Percentiles rank a stretch among this genome's conserved stretches.
Conservation (phyloP, 225 moss, liverwort and hornwort species). For the Lunularia cruciata region DNA sequence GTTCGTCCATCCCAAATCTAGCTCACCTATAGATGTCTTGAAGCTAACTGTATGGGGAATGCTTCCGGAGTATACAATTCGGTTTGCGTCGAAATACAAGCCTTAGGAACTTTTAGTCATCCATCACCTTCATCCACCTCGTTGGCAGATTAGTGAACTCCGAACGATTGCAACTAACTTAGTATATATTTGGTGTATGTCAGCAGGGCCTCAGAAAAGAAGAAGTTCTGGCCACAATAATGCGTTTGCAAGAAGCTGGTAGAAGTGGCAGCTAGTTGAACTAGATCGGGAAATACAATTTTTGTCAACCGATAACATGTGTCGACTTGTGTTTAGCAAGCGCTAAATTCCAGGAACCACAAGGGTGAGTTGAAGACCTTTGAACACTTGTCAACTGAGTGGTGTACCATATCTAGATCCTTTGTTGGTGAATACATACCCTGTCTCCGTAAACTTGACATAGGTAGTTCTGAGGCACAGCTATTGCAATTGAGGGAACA, state of each 20-base stretch:
- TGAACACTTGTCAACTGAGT: background rate
- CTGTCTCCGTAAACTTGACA: background rate
- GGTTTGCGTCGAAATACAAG: too few species aligned
- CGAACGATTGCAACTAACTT: background rate
- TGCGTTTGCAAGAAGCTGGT: background rate
- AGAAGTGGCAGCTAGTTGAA: background rate
- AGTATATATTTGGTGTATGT: background rate
- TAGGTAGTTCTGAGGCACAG: constrained; percentile 2
- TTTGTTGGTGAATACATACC: constrained; percentile 3
- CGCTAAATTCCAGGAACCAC: background rate
- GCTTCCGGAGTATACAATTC: background rate
- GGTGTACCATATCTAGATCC: background rate
- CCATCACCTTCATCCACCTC: too few species aligned
- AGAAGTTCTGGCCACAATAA: background rate
- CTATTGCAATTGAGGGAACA: background rate
- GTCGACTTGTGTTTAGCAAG: background rate
- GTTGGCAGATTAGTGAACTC: background rate
- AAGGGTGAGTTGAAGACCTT: background rate
- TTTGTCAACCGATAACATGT: background rate
- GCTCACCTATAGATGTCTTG: background rate
- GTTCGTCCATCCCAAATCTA: too few species aligned
- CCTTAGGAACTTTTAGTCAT: too few species aligned
- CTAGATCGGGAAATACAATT: background rate
- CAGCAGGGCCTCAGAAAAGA: background rate
- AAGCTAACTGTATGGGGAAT: background rate